Conservation (phyloP, 2,329 filamentous ascomycete species). For the Cladosporium cucumerinum region DNA sequence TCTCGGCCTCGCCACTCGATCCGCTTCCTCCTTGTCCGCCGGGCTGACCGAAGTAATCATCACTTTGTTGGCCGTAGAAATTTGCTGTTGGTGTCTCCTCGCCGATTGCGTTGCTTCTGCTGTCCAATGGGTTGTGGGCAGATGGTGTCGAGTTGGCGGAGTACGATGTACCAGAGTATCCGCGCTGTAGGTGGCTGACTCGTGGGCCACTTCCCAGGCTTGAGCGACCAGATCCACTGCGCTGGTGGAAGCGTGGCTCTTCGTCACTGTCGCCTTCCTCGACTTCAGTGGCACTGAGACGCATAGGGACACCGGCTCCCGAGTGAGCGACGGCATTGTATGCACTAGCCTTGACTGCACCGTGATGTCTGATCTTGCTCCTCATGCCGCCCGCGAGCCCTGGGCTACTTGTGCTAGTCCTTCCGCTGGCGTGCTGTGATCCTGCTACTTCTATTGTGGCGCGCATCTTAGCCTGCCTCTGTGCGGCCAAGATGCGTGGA, state of each 20-base stretch:
- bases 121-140: slow-evolving; percentile 35
- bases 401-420: slow-evolving; percentile 34
- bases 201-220: slow-evolving; percentile 46
- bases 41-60: slow-evolving; percentile 43
- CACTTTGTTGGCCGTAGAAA: slow-evolving; percentile 29
- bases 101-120: slow-evolving; percentile 39
- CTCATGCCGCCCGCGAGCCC: slow-evolving; percentile 55
- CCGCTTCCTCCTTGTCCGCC: slow-evolving; percentile 41
- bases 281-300: slow-evolving; percentile 91
- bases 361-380: slow-evolving; percentile 85
- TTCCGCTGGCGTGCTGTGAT: slow-evolving; percentile 38
- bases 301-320: slow-evolving; percentile 81
- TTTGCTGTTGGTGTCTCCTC: slow-evolving; percentile 48
- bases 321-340: slow-evolving; percentile 66
- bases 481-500: slow-evolving; percentile 74
- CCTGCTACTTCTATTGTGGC: slow-evolving; percentile 81
- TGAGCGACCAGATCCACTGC: slow-evolving; percentile 71
- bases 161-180: slow-evolving; percentile 17
- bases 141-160: slow-evolving; percentile 1
- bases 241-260: slow-evolving; percentile 60
- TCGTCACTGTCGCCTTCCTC: slow-evolving; percentile 83
- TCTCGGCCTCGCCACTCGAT: slow-evolving; percentile 49
- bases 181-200: slow-evolving; percentile 45
- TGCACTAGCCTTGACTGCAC: slow-evolving; percentile 72
- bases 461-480: slow-evolving; percentile 80